Percentiles rank a stretch among this genome's conserved stretches.
Evolutionary conservation across 371 early-diverging fungal species (phyloP).

Genomic region (Zopfochytrium polystomum): DNA sequence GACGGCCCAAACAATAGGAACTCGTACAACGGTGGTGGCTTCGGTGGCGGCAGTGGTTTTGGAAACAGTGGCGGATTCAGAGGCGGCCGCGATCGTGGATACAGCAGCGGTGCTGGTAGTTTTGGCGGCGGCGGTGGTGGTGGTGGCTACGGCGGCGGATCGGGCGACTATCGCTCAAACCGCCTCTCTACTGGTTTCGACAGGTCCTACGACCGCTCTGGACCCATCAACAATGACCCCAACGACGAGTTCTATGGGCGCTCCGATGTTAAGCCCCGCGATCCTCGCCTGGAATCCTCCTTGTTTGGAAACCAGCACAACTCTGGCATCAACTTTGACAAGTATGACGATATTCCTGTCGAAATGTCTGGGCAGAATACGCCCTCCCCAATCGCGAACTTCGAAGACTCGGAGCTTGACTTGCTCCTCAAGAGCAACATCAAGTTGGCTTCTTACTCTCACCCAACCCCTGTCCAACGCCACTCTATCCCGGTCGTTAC

Average conservation of each 20-base stretch:
- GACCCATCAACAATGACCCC: constrained; percentile 62
- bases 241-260: constrained; percentile 47
- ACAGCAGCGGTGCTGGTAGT: constrained; percentile 12
- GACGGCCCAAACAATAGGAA: constrained; percentile 6
- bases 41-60: constrained; percentile 26
- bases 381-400: constrained; percentile 66
- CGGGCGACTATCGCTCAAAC: constrained; percentile 25
- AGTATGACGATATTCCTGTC: constrained; percentile 95
- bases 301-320: constrained; percentile 64
- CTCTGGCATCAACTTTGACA: constrained; percentile 95
- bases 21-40: constrained; percentile 40
- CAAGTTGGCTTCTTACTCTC: constrained; percentile 81
- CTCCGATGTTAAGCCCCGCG: constrained; percentile 56
- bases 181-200: constrained; percentile 18
- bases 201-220: too few species aligned
- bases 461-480: constrained; percentile 95
- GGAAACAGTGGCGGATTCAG: constrained; percentile 43
- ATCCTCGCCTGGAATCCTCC: constrained; percentile 73
- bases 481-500: constrained; percentile 87
- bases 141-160: too few species aligned
- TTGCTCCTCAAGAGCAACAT: constrained; percentile 87
- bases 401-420: constrained; percentile 71
- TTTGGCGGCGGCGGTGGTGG: too few species aligned
- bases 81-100: constrained; percentile 17
- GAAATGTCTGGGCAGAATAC: constrained; percentile 80